Base-by-base conservation (phyloP, 148 eudicot genomes). In the Bassia scoparia region DNA sequence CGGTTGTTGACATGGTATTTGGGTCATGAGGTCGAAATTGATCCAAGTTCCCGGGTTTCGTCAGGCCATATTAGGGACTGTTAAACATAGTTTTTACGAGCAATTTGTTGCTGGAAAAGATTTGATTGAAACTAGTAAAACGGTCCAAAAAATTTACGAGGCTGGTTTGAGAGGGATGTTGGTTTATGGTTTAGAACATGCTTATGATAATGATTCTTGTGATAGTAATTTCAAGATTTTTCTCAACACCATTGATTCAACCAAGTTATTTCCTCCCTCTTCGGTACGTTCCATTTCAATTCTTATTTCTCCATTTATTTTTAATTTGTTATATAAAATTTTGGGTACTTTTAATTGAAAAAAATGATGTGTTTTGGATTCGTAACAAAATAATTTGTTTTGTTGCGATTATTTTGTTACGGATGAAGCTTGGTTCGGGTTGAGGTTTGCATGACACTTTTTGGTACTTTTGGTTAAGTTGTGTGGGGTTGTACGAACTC, bases 121-220 rank as follows among this genome's bases (percentile, higher is more conserved):
- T 70, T 73, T 87, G 44, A 63, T 48, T 2, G 92, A 83, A 68
- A 90, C 89, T 14, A 80, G 82, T 1, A 41, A 44, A 41, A 88
- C 85, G 0, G 87, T 87, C 1, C 48, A 35, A 55, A 81, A 58
- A 70, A 66, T 91, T 30, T 81, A 82, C 77, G 84, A 84, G 9
- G 74, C 78, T 27, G 98, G 97, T 31, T 53, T 94, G 11, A 81
- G 70, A 43, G 83, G 84, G 7, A 94, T 94, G 98, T 60, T 91
- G 23, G 86, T 77, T 78, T 94, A 91, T 56, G 98, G 97, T n/a
- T 74, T 84, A 62, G 98, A 94, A 37, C 96, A 91, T 69, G 96
- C 96, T 8, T 69, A 72, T 35, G 96, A 91, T 61, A 87, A 88
- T 59, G 70, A 54, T 0, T 78, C 89, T 5, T 94, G 98, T 75